Evolutionary conservation across 2,329 filamentous ascomycete species (phyloP).

Genomic region (Colletotrichum sp.): DNA sequence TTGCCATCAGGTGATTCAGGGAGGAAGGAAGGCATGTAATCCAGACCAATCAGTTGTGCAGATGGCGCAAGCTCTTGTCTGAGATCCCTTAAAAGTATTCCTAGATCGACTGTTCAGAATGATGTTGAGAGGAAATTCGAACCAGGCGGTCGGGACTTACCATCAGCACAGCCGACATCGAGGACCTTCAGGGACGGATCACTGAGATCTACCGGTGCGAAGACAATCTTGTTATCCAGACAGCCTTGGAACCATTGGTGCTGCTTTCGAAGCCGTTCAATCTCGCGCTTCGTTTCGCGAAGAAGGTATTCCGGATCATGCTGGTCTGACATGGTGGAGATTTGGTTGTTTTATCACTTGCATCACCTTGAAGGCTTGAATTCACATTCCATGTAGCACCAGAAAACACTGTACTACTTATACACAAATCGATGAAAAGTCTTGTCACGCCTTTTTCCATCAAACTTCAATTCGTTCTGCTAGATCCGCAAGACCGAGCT

Average conservation of each 20-base stretch:
- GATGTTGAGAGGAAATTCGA: rapidly evolving
- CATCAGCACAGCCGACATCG: neutral
- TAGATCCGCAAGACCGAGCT: neutral
- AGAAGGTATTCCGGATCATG: neutral
- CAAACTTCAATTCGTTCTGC: neutral
- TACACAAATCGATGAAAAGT: neutral
- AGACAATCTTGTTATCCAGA: neutral
- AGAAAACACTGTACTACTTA: neutral
- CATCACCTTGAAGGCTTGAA: neutral
- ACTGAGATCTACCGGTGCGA: neutral
- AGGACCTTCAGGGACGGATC: neutral
- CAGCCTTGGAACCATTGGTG: neutral
- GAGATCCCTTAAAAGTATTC: neutral
- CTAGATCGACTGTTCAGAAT: neutral
- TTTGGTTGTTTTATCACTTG: neutral
- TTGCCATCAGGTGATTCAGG: neutral
- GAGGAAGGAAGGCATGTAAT: neutral
- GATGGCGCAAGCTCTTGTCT: neutral
- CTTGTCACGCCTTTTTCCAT: neutral
- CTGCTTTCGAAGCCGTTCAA: neutral
- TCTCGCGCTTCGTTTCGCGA: neutral
- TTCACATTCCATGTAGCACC: neutral
- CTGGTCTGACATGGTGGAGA: neutral
- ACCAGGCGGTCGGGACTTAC: neutral
- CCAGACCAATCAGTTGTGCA: neutral